Evolutionary conservation across 371 early-diverging fungal genomes (phyloP).

Genomic region (Mycotypha africana): DNA sequence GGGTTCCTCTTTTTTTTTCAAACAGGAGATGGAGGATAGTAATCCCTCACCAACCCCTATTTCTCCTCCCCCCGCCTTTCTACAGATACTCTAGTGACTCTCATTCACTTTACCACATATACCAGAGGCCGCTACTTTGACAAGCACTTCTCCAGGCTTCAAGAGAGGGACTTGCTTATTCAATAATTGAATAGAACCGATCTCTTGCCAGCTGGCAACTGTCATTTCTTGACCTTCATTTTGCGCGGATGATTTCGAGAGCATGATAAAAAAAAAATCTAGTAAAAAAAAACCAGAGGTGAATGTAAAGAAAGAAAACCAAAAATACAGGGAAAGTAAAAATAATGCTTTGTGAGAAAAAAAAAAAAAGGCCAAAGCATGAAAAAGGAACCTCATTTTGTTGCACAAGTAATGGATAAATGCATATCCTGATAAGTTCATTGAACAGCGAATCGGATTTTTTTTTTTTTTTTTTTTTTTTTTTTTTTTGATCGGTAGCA

Average conservation of each 20-base stretch:
- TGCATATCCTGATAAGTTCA: too few relatives aligned
- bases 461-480: too few relatives aligned
- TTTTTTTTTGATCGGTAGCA: too few relatives aligned
- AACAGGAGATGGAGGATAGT: too few relatives aligned
- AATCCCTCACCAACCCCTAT: too few relatives aligned
- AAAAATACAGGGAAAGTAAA: neutral
- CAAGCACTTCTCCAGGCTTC: slow-evolving; percentile 39
- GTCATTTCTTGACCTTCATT: slow-evolving; percentile 20
- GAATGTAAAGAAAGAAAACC: neutral
- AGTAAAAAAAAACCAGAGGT: neutral
- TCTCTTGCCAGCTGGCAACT: slow-evolving; percentile 47
- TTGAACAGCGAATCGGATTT: too few relatives aligned
- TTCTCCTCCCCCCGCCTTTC: neutral
- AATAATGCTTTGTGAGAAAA: too few relatives aligned
- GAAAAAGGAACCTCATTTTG: too few relatives aligned
- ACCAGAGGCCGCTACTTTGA: slow-evolving; percentile 53
- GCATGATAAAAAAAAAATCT: neutral
- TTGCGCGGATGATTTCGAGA: too few relatives aligned
- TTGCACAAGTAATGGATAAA: too few relatives aligned
- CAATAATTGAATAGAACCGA: slow-evolving; percentile 41
- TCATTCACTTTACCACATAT: slow-evolving; percentile 37
- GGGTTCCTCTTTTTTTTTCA: neutral
- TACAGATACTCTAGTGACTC: neutral
- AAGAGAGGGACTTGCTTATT: slow-evolving; percentile 30
- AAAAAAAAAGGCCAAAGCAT: too few relatives aligned